Conservation (phyloP, 768 basidiomycete species). For the Pleurotus ostreatus region DNA sequence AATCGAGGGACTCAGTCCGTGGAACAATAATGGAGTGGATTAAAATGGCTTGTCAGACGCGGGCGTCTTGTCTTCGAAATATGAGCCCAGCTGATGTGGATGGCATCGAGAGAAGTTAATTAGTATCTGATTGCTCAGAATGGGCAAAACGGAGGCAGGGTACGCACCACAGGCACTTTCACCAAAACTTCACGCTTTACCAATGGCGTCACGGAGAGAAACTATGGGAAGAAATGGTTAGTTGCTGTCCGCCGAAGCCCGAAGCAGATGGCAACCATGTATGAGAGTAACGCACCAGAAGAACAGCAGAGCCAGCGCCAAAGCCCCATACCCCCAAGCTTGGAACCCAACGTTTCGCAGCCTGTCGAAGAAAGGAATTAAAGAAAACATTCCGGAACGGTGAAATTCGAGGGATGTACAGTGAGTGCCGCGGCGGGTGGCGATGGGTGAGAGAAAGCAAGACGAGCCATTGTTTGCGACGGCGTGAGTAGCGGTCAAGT, state of each 20-base stretch:
- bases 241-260: not conserved
- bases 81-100: constrained; percentile 51
- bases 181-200: constrained; percentile 71
- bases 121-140: constrained; percentile 5
- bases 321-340: constrained; percentile 68
- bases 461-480: constrained; percentile 34
- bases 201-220: constrained; percentile 82
- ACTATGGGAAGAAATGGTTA: constrained; percentile 27
- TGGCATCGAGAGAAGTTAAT: constrained; percentile 4
- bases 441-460: constrained; percentile 13
- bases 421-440: constrained; percentile 9
- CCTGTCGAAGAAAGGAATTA: constrained; percentile 25
- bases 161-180: constrained; percentile 69
- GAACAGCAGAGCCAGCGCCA: constrained; percentile 60
- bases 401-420: constrained; percentile 7
- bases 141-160: constrained; percentile 2
- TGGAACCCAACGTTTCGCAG: constrained; percentile 53
- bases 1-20: constrained; percentile 17
- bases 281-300: constrained; percentile 50
- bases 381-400: too few species aligned
- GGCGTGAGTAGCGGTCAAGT: not conserved
- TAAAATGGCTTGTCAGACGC: constrained; percentile 85
- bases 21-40: constrained; percentile 13
- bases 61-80: constrained; percentile 78
- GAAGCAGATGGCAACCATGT: not conserved